Base-by-base conservation (phyloP, 2,329 filamentous ascomycete genomes). In the Ophiostoma sp. region DNA sequence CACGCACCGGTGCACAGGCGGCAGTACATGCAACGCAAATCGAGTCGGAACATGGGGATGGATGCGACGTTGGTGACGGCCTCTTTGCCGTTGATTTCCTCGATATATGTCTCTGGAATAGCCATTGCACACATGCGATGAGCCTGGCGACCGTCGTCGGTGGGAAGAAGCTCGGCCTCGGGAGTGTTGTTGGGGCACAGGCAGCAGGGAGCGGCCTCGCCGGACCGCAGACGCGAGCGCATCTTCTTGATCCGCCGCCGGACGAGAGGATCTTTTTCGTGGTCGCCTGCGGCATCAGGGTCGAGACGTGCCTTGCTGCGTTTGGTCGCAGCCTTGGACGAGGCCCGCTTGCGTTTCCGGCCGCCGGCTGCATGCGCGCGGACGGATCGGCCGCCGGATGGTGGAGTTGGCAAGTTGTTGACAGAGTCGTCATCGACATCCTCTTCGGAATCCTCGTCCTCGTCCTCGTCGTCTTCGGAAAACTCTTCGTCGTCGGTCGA, bases 1-100 rank as follows among this genome's bases (percentile, higher is more conserved):
- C 94, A 97, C 20, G 93, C 93, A n/a, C 95, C 95, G 71, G 91
- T 91, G 79, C 95, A 96, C 41, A 93, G 96, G 44, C 94, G 92
- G 77, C 95, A 99, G 80, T 92, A 97, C 72, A 96, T 88, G 79
- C 95, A 99, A 79, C 96, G 97, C 74, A 98, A 88, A 35, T 96
- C 93, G 74, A 96, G 82, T 27, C 94, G 91, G 70, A 91, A 92
- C 78, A 95, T 94, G 77, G 91, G 89, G 74, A 98, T 93, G 72
- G 87, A 87, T n/a, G 87, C 85, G 68, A 93, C 86, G 74, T 96
- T 94, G 74, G 86, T 90, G 33, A 97, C 86, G 11, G 88, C 85
- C 72, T 97, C 93, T 67, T 85, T 83, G 39, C 86, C 91, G 72
- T 91, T 87, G 13, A 90, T 85, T 1, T 83, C 85, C 69, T 92